A percentile compares a stretch with the other conserved stretches of the same genome.
Evolutionary conservation across 352 stramenopile genomes (phyloP).

Genomic region (Peronospora farinosa): DNA sequence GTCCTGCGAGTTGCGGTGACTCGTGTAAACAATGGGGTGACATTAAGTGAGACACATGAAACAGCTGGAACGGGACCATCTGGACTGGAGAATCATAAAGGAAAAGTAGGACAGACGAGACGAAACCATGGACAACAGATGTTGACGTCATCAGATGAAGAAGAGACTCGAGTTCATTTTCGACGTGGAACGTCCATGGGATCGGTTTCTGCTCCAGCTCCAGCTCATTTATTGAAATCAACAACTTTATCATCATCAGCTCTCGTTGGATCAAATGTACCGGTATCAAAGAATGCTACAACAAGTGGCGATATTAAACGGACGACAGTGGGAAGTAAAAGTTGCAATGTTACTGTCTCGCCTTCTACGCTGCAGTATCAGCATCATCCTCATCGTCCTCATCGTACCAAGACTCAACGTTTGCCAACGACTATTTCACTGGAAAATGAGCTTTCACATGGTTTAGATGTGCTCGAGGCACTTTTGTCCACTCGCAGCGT

Average conservation of each 20-base stretch:
- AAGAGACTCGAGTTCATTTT: constrained; percentile 16
- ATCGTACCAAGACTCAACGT: constrained; percentile 45
- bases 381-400: constrained; percentile 19
- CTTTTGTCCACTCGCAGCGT: constrained; percentile 35
- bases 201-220: constrained; percentile 7
- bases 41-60: background rate
- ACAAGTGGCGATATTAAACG: constrained; percentile 11
- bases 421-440: constrained; percentile 61
- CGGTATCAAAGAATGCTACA: background rate
- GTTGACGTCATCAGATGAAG: constrained; percentile 20
- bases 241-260: constrained; percentile 13
- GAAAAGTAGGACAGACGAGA: background rate
- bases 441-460: constrained; percentile 69
- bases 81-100: background rate
- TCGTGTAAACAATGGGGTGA: constrained; percentile 18
- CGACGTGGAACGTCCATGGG: constrained; percentile 24
- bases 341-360: constrained; percentile 1
- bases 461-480: constrained; percentile 56
- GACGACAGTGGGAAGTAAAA: constrained; percentile 20
- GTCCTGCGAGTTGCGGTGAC: constrained; percentile 55
- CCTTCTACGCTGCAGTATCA: background rate
- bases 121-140: too few species aligned
- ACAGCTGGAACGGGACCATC: background rate
- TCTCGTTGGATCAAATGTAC: constrained; percentile 1
- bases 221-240: constrained; percentile 17